Percentiles rank a stretch among this genome's conserved stretches.
Evolutionary conservation across 148 eudicot species (phyloP).

Genomic region (Rhododendron molle): DNA sequence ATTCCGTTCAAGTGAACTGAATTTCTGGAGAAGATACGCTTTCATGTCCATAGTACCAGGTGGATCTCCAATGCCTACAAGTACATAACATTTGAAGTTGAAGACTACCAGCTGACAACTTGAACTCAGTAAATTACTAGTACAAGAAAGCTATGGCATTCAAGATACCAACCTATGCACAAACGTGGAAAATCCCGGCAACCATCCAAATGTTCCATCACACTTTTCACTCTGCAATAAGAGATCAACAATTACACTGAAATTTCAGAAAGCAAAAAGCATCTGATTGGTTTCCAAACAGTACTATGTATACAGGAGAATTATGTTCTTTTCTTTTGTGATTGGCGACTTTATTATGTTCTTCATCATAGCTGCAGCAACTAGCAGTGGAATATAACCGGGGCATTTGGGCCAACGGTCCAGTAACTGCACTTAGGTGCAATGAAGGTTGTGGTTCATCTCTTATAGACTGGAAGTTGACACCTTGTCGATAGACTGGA

Average conservation of each 20-base stretch:
- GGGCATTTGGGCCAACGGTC: not conserved
- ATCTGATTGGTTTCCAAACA: not conserved
- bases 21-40: slow-evolving; percentile 90
- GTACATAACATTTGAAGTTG: not conserved
- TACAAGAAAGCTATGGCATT: not conserved
- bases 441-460: not conserved
- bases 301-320: not conserved
- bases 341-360: not conserved
- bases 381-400: not conserved
- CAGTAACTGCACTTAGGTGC: not conserved
- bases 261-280: not conserved
- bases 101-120: not conserved
- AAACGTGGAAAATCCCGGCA: slow-evolving; percentile 88
- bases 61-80: slow-evolving; percentile 85
- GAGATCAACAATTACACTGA: not conserved
- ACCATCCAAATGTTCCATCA: slow-evolving; percentile 82
- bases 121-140: not conserved
- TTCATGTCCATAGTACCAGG: slow-evolving; percentile 97
- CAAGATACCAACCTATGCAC: slow-evolving; percentile 63
- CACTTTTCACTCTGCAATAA: slow-evolving; percentile 82
- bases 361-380: not conserved
- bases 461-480: not conserved
- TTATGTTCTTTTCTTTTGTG: no score
- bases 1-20: slow-evolving; percentile 58
- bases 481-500: not conserved